A percentile compares a stretch with the other conserved stretches of the same genome.
Conservation (phyloP, 176 grass and related monocot species). For the Rhynchospora breviuscula region DNA sequence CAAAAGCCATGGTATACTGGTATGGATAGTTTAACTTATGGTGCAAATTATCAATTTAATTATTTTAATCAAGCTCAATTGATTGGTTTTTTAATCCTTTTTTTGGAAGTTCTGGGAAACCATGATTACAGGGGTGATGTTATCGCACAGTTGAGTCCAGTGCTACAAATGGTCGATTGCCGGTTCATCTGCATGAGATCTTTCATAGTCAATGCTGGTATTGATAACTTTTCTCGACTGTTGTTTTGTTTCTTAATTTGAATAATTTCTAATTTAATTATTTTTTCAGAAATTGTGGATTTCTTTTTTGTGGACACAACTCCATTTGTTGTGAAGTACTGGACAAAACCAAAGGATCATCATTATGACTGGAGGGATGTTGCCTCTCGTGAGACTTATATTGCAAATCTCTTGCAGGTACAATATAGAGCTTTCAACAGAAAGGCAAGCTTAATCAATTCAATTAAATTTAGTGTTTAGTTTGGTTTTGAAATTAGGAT, state of each 20-base stretch:
- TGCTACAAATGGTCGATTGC: constrained; percentile 35
- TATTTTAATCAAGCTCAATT: not conserved
- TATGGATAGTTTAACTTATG: constrained; percentile 17
- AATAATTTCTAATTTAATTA: not conserved
- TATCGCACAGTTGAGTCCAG: constrained; percentile 39
- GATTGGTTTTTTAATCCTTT: not conserved
- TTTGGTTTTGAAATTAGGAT: constrained; percentile 22
- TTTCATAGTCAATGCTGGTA: constrained; percentile 56
- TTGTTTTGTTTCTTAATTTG: not conserved
- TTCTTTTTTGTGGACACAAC: constrained; percentile 68
- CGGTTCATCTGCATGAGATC: constrained; percentile 69
- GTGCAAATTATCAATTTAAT: not conserved
- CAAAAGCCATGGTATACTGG: constrained; percentile 80
- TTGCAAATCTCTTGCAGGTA: constrained; percentile 44
- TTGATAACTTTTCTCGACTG: not conserved
- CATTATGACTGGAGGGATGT: constrained; percentile 73
- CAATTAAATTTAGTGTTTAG: not conserved
- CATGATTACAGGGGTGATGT: constrained; percentile 69
- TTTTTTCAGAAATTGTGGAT: constrained; percentile 38
- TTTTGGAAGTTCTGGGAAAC: constrained; percentile 56
- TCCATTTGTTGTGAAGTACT: constrained; percentile 56
- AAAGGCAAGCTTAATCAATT: not conserved
- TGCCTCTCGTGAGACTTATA: constrained; percentile 37
- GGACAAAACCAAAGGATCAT: constrained; percentile 24
- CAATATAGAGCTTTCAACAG: not conserved